phyloP scores from a whole-genome alignment of 352 stramenopile genomes.

The Phytophthora constricta region DNA sequence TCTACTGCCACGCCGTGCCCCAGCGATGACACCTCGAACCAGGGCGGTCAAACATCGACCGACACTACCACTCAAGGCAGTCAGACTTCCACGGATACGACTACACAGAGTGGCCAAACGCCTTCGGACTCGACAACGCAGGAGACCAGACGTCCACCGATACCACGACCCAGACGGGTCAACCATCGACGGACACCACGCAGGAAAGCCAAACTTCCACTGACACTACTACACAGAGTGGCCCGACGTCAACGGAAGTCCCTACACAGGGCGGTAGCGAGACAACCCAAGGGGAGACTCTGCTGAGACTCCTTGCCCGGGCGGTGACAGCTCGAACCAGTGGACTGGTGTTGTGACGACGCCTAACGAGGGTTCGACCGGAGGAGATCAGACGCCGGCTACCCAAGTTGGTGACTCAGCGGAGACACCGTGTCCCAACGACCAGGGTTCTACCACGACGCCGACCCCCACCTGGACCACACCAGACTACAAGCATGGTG shows the following conservation, averaged over 20 bases:
- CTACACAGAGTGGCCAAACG: conserved; percentile 5
- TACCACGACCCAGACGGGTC: conserved; percentile 2
- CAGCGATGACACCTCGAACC: conserved; percentile 8
- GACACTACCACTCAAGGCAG: neutral
- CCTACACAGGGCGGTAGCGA: neutral
- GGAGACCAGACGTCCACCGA: too few species aligned
- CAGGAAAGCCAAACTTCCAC: neutral
- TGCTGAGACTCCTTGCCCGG: conserved; percentile 20
- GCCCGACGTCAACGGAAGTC: conserved; percentile 1
- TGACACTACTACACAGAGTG: neutral
- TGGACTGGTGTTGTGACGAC: conserved; percentile 24
- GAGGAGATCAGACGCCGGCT: conserved; percentile 4
- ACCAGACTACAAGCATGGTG: neutral
- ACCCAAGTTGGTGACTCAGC: conserved; percentile 9
- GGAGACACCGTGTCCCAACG: conserved; percentile 9
- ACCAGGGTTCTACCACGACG: conserved; percentile 1
- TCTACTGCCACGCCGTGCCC: conserved; percentile 18
- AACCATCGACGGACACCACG: neutral
- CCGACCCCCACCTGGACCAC: conserved; percentile 7
- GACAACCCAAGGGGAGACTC: conserved; percentile 15
- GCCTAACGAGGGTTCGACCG: conserved; percentile 5
- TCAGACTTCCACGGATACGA: neutral
- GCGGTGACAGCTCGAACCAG: conserved; percentile 13
- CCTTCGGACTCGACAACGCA: too few species aligned
- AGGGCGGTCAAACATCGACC: neutral